Percentiles rank a stretch among this genome's conserved stretches.
These are phyloP conservation scores for Alternaria gaisen DNA, from an alignment of 2,329 filamentous ascomycete genomes.

Conservation along the genomic window DNA sequence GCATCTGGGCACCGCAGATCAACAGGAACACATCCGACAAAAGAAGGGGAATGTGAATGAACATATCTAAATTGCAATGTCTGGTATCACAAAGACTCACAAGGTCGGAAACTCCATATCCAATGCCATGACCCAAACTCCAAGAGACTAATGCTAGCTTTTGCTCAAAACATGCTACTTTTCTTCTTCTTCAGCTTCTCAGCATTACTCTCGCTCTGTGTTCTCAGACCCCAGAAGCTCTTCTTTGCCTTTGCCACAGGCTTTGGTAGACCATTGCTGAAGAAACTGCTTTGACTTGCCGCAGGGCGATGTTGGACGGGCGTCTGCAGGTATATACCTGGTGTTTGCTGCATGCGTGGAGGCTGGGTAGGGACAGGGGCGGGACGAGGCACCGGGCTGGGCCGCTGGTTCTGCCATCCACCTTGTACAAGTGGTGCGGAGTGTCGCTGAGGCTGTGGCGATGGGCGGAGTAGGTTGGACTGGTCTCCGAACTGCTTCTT, in stretches of 20 bases:
- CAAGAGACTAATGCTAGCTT: slow-evolving; percentile 7
- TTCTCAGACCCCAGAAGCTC: slow-evolving; percentile 50
- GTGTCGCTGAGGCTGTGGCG: slow-evolving; percentile 33
- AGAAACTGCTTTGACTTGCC: slow-evolving; percentile 47
- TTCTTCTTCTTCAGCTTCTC: slow-evolving; percentile 55
- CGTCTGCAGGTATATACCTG: slow-evolving; percentile 45
- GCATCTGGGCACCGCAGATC: not conserved
- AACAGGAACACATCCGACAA: not conserved
- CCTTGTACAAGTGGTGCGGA: slow-evolving; percentile 31
- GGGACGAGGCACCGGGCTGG: slow-evolving; percentile 14
- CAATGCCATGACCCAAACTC: slow-evolving; percentile 7
- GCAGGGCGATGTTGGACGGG: slow-evolving; percentile 33
- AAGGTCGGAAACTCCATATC: slow-evolving; percentile 1
- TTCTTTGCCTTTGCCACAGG: slow-evolving; percentile 46
- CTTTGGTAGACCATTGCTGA: slow-evolving; percentile 42
- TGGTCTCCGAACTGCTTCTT: slow-evolving; percentile 70
- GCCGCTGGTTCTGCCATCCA: slow-evolving; percentile 24
- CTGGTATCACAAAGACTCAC: slow-evolving; percentile 9
- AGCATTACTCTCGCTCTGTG: slow-evolving; percentile 39
- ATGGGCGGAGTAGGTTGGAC: slow-evolving; percentile 35
- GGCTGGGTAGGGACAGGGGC: slow-evolving; percentile 30
- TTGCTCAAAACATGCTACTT: slow-evolving; percentile 54
- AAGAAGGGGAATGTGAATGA: not conserved
- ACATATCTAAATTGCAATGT: slow-evolving; percentile 1
- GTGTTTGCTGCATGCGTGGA: slow-evolving; percentile 17